Percentiles rank a stretch among this genome's conserved stretches.
Evolutionary conservation across 306 rosid genomes (phyloP).

Genomic region (Begonia peltatifolia): DNA sequence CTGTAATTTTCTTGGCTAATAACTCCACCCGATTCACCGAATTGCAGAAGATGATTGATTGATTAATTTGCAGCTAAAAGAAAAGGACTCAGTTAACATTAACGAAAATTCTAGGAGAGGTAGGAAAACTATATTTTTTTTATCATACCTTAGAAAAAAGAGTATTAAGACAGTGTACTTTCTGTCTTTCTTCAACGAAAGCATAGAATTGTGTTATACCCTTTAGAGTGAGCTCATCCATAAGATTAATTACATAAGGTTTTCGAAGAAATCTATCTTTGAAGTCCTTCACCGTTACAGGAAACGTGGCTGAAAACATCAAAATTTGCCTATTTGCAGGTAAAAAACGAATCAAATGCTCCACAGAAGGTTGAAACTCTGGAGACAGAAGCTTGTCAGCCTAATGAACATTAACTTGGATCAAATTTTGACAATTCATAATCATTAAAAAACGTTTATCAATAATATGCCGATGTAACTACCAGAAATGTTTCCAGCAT

Average conservation of each 20-base stretch:
- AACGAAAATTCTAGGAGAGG: neutral
- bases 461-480: too few species aligned
- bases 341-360: constrained; percentile 72
- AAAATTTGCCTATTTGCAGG: constrained; percentile 63
- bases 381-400: constrained; percentile 97
- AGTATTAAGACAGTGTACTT: constrained; percentile 94
- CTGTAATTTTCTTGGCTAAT: constrained; percentile 95
- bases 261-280: constrained; percentile 80
- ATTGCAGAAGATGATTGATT: constrained; percentile 95
- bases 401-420: constrained; percentile 21
- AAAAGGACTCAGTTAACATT: neutral
- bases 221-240: constrained; percentile 97
- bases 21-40: constrained; percentile 97
- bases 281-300: constrained; percentile 87
- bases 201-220: constrained; percentile 97
- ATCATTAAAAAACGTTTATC: too few species aligned
- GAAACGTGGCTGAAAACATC: constrained; percentile 97
- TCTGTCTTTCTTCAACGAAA: constrained; percentile 93
- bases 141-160: constrained; percentile 92
- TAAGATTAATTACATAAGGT: constrained; percentile 82
- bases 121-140: neutral
- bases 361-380: constrained; percentile 91
- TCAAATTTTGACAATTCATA: too few species aligned
- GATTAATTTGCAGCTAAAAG: constrained; percentile 96
- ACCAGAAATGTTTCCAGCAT: too few species aligned